Conservation (phyloP, 2,329 filamentous ascomycete genomes). For the Claviceps capensis region DNA sequence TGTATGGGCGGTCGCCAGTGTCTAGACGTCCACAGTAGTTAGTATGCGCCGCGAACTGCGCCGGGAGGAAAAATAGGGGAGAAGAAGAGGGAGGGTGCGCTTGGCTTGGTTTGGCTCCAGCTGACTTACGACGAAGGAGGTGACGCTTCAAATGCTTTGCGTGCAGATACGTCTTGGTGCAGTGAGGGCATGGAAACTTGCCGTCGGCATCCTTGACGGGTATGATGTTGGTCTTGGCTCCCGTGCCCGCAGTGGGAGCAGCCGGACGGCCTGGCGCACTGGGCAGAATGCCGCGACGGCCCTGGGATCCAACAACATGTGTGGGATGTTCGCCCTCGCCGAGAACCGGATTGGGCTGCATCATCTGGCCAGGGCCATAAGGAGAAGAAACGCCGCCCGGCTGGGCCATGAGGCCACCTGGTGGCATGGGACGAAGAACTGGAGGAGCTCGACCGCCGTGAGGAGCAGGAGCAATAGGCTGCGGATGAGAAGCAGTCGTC, state of each 20-base stretch:
- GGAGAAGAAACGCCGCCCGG: slow-evolving; percentile 39
- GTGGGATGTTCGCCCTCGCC: slow-evolving; percentile 55
- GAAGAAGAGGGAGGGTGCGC: neutral
- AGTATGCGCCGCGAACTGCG: slow-evolving; percentile 14
- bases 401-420: slow-evolving; percentile 48
- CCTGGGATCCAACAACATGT: slow-evolving; percentile 90
- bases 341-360: slow-evolving; percentile 42
- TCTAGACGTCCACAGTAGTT: slow-evolving; percentile 40
- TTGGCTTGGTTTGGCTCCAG: neutral
- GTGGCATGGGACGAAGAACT: slow-evolving; percentile 56
- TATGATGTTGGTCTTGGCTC: slow-evolving; percentile 67
- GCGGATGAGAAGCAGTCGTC: slow-evolving; percentile 54
- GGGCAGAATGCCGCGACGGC: slow-evolving; percentile 78
- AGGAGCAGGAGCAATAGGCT: slow-evolving; percentile 63
- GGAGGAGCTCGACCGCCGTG: slow-evolving; percentile 41
- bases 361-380: slow-evolving; percentile 44
- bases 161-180: slow-evolving; percentile 95
- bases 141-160: slow-evolving; percentile 96
- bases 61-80: neutral
- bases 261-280: slow-evolving; percentile 78
- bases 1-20: slow-evolving; percentile 94
- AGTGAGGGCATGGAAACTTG: slow-evolving; percentile 96
- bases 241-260: slow-evolving; percentile 56
- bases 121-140: slow-evolving; percentile 77
- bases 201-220: slow-evolving; percentile 93